Base-by-base conservation (phyloP, 768 basidiomycete species). In the Hydnum rufescens region DNA sequence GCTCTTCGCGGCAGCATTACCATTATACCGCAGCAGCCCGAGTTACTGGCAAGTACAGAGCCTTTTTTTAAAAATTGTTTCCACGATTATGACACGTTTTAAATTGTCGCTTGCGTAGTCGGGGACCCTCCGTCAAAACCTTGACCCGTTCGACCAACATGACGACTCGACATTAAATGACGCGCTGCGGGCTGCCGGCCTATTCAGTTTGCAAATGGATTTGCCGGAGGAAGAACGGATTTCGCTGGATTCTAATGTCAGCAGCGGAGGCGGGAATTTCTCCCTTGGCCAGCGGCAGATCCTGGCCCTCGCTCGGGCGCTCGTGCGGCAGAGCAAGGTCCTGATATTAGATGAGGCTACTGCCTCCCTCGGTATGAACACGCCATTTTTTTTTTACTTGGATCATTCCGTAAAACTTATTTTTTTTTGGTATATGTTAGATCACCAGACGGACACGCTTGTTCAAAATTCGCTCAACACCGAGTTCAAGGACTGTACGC, bases 121-220 rank as follows among this genome's bases (percentile, higher is more conserved):
- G 32, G 78, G 78, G 3, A 72, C 71, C 2, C 63, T 79, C 22
- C 70, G 77, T 29, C 66, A 66, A 51, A 78, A 78, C 57, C 63
- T 78, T n/a, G 78, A 79, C 58, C 78, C 76, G 0, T 78, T 77
- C 57, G 65, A 60, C 4, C 66, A 74, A 53, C 66, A 74, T 54
- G 73, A 76, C 42, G 78, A 80, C 53, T 65, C 70, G 0, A 64
- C 61, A 3, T 65, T 77, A 16, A 72, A 75, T 51, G 67, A 67
- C 31, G 73, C 73, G 0, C 61, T 76, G 19, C 66, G 68, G 18
- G 64, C 72, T 0, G 68, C 74, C 0, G 74, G 75, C 2, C 62
- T 64, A 8, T 49, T 53, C 3, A 44, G 34, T 25, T 32, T 56
- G 1, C 55, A 56, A 28, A 22, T 19, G 0, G 55, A 56, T 22